Base-by-base conservation (phyloP, 2,329 filamentous ascomycete species). In the Ceratocystis harringtonii region DNA sequence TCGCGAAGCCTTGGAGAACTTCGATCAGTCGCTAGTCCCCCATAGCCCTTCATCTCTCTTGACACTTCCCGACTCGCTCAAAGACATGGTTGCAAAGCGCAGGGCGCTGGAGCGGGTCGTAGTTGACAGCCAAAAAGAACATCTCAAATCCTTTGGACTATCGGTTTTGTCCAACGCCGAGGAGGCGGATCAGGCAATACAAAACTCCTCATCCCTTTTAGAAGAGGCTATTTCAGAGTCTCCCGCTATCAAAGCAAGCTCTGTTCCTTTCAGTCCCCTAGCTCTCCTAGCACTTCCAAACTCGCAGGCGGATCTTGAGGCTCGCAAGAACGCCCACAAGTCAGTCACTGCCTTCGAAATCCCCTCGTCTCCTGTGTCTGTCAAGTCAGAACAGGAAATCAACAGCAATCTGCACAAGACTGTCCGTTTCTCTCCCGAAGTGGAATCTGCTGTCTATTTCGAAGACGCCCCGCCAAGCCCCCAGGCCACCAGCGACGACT, bases 391-490 rank as follows among this genome's bases (percentile, higher is more conserved):
- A 8, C 50, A 60, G 52, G 50, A 44, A 25, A 36, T 32, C 15
- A 62, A 60, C 22, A 36, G 71, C 5, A 81, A 78, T 70, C 76
- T 78, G 44, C 75, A 75, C 50, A 90, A 89, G 75, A 86, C 81
- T 65, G 87, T 90, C 1, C 82, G 85, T 7, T 90, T 90, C 70
- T 88, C 87, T 2, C 81, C 86, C 0, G 81, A 79, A 15, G 82
- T 89, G 1, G 81, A 87, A 70, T 84, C 85, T 7, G 82, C 84
- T 1, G 85, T 85, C 0, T 85, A 85, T 68, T 71, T 79, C 57
- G 72, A 76, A 22, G 74, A 74, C 0, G 81, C 84, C 48, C 80
- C 81, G 10, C 83, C 78, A 3, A 82, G 77, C 68, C 79, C 76
- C 2, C 28, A 36, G 17, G 30, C 52, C n/a, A n/a, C 22, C 3